Base-by-base conservation (phyloP, 139 green algal genomes). In the Edaphochlamys debaryana region DNA sequence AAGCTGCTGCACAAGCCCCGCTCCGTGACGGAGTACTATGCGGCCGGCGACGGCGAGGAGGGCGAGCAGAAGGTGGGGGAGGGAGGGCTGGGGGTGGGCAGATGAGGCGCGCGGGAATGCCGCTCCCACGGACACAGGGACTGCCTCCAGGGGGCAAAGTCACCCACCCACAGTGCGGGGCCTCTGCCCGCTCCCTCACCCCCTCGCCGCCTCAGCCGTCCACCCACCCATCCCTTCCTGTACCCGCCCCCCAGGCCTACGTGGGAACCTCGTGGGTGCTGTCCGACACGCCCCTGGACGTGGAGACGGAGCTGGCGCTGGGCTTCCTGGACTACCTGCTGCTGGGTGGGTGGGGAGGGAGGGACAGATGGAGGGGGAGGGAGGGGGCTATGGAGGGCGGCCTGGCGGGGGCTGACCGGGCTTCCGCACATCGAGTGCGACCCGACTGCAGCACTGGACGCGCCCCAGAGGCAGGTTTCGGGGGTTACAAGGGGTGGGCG, bases 291-390 rank as follows among this genome's bases (percentile, higher is more conserved):
- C 88, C 72, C 6, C 90, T 99, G 63, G 94, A 98, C 69, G 86
- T 98, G 41, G 94, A 99, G 90, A 98, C 96, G 0, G 93, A 98
- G 89, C 87, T 98, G 74, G 94, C 94, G n/a, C 88, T 98, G 60
- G 92, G 91, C 60, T 99, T 99, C 92, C 92, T 99, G 42, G 95
- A 99, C 90, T 97, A 98, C 89, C 93, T 99, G 30, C 82, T 99
- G 89, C 89, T 98, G 76, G 97, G 97, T 22, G 50, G 50, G 50
- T 58, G 50, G 25, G 50, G 50, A 22, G 50, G 50, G 50, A 25
- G 50, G 50, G 50, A 22, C 25, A 58, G 50, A 29, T 58, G 2
- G 5, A 54, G 48, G 48, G 48, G 48, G 48, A 11, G 11, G 48
- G 48, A 15, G 48, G 48, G 48, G 48, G 48, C 11, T 11, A 29